A percentile compares a stretch with the other conserved stretches of the same genome.
phyloP scores from a whole-genome alignment of 2,329 filamentous ascomycete genomes.

The Neurospora sp. region DNA sequence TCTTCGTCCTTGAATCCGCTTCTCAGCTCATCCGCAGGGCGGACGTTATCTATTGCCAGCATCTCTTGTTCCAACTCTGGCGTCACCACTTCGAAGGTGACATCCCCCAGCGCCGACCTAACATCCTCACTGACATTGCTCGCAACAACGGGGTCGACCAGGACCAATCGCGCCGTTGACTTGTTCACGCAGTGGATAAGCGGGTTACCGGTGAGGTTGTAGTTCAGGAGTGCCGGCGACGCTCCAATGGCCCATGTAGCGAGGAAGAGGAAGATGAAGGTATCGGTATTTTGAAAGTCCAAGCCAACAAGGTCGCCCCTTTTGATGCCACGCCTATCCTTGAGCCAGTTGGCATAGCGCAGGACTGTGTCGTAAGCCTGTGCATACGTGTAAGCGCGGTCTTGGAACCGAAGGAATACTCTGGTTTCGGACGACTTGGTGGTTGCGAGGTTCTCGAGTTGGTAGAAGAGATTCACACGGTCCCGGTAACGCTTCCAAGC shows the following conservation, averaged over 20 bases:
- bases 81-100: constrained; percentile 55
- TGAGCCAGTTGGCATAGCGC: constrained; percentile 68
- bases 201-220: constrained; percentile 64
- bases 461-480: constrained; percentile 64
- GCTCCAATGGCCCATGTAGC: constrained; percentile 78
- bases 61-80: constrained; percentile 47
- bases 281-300: constrained; percentile 72
- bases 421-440: constrained; percentile 39
- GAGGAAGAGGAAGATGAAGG: constrained; percentile 65
- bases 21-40: constrained; percentile 49
- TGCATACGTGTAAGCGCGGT: constrained; percentile 62
- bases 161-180: constrained; percentile 54
- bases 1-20: constrained; percentile 39
- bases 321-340: constrained; percentile 51
- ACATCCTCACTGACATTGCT: constrained; percentile 49
- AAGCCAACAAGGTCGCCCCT: constrained; percentile 70
- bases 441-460: constrained; percentile 57
- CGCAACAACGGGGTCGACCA: constrained; percentile 57
- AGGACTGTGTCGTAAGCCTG: constrained; percentile 62
- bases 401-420: constrained; percentile 58
- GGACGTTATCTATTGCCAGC: constrained; percentile 37
- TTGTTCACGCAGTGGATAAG: constrained; percentile 65
- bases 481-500: constrained; percentile 44
- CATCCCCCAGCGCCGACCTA: constrained; percentile 33
- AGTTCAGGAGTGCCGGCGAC: constrained; percentile 79